These are phyloP conservation scores for Gigaspora rosea DNA, from an alignment of 192 early-diverging fungal genomes.

Conservation along the genomic window DNA sequence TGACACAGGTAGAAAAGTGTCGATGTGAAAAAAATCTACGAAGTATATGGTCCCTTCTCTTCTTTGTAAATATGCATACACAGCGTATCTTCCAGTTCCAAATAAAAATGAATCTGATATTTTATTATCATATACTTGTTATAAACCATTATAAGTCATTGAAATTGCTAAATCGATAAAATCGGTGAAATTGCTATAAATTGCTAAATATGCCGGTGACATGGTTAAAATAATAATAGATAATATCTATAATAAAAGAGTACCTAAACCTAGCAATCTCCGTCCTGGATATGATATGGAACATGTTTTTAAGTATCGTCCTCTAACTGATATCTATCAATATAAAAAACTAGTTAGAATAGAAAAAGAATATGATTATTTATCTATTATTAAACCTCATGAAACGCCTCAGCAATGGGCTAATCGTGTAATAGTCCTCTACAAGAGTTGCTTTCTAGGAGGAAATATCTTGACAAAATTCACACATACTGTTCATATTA, in stretches of 20 bases:
- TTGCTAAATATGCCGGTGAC: not conserved
- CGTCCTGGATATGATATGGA: not conserved
- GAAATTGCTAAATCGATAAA: too few relatives aligned
- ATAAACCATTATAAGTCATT: too few relatives aligned
- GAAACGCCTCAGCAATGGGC: not conserved
- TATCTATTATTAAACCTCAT: not conserved
- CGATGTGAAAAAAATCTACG: too few relatives aligned
- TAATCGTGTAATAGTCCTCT: not conserved
- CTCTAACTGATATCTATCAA: not conserved
- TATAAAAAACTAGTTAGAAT: not conserved
- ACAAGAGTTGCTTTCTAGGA: not conserved
- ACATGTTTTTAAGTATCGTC: not conserved
- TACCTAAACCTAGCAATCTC: not conserved
- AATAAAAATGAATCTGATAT: too few relatives aligned
- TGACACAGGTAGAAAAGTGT: too few relatives aligned
- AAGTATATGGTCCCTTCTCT: too few relatives aligned
- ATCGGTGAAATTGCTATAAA: too few relatives aligned
- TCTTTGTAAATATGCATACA: too few relatives aligned
- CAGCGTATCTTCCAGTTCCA: too few relatives aligned
- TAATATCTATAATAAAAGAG: not conserved
- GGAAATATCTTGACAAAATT: too few relatives aligned
- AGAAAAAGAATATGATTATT: not conserved
- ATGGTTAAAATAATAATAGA: not conserved
- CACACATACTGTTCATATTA: too few relatives aligned
- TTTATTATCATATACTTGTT: too few relatives aligned